Conservation (phyloP, 768 basidiomycete species). For the Mycena albidolilacea region DNA sequence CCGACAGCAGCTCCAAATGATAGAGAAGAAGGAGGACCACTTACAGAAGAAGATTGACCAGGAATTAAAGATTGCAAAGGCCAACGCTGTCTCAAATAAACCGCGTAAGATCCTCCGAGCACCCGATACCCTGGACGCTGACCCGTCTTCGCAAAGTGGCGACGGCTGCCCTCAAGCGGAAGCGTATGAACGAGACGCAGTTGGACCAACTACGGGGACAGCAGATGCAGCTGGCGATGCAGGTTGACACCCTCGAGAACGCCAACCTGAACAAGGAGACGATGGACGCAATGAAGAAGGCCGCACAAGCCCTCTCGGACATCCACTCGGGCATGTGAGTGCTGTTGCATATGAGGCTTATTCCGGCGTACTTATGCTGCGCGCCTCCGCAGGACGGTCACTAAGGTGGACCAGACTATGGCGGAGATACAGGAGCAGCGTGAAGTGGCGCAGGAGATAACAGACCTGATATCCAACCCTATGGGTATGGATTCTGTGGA, state of each 20-base stretch:
- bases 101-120: conserved; percentile 71
- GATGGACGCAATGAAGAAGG: conserved; percentile 97
- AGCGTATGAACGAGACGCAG: conserved; percentile 91
- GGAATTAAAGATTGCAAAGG: conserved; percentile 90
- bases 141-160: conserved; percentile 64
- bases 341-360: background rate
- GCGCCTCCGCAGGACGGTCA: conserved; percentile 71
- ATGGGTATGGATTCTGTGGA: conserved; percentile 77
- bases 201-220: conserved; percentile 89
- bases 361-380: background rate
- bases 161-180: conserved; percentile 90
- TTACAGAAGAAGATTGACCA: conserved; percentile 97
- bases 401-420: conserved; percentile 94
- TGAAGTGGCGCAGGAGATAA: conserved; percentile 93
- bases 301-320: conserved; percentile 87
- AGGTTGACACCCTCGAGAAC: conserved; percentile 96
- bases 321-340: conserved; percentile 94
- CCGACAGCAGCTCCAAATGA: conserved; percentile 94
- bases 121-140: conserved; percentile 13
- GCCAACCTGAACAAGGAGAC: conserved; percentile 99
- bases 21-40: conserved; percentile 99
- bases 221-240: conserved; percentile 93
- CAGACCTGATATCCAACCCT: conserved; percentile 87
- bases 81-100: conserved; percentile 95
- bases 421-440: conserved; percentile 89